Evolutionary conservation across 495 filamentous ascomycete species (phyloP), one percentile per base, ranked within the genome.

Genomic region (Evernia prunastri): DNA sequence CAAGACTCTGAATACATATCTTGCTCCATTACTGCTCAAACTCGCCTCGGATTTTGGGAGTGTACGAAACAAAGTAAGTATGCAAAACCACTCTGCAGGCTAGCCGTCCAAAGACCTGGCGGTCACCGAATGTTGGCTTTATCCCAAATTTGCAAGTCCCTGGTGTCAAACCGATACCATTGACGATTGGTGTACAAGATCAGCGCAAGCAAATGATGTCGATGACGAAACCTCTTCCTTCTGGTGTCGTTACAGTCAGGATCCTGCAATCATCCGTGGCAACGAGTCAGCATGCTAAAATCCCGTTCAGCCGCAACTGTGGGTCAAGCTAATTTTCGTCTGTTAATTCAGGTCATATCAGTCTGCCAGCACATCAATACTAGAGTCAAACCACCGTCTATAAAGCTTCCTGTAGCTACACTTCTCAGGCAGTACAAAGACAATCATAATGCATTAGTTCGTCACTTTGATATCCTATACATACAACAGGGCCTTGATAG

Each of bases 361-460:
- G 81, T 92, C 65, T 92, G 90, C 71, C 87, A 92, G 68, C 89
- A 94, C 80, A 80, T 91, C 75, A 93, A 88, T 70, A 84, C 83
- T 36, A 81, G 90, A 59, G 83, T 90, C 37, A 84, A 86, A 72
- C 73, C 80, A 71, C 82, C 81, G 74, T 81, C 86, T 20, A 88
- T 96, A 63, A 82, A 89, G 64, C 81, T 98, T 13, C 94, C 94
- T 15, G 92, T 98, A 33, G 81, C 84, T 12, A 84, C 86, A 23
- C 80, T 98, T 31, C 73, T 97, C 63, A 89, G 89, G 67, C 94
- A 97, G 71, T 97, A 93, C 80, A 97, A 96, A 70, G 87, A 87
- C 29, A 84, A 86, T 59, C 82, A 78, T 49, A 78, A 81, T 51
- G 79, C 88, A 3, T 81, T 96, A 10, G 82, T 98, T 58, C 84